Evolutionary conservation across 1,139 yeast genomes (phyloP).

Genomic region (Scheffersomyces parashehatae): DNA sequence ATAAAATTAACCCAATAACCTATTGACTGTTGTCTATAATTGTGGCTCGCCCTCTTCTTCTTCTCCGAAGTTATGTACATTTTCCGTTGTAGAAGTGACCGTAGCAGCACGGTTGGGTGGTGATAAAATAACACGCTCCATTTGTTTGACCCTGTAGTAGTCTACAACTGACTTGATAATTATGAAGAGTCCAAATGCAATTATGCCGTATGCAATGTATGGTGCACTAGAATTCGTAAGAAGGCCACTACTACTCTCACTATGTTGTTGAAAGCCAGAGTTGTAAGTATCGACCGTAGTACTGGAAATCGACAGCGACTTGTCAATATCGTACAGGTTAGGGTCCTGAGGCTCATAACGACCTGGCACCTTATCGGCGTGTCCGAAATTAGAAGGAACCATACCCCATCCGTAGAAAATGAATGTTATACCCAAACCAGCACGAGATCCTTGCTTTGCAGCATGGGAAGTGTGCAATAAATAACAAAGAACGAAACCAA

Average conservation of each 20-base stretch:
- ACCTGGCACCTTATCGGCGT: conserved; percentile 35
- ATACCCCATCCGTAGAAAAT: conserved; percentile 74
- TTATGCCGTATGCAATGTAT: conserved; percentile 55
- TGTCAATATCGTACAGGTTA: conserved; percentile 51
- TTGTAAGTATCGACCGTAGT: conserved; percentile 52
- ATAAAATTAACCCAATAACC: too few species aligned
- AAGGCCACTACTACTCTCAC: conserved; percentile 10
- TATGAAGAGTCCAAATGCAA: conserved; percentile 69
- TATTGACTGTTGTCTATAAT: too few species aligned
- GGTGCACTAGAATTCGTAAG: conserved; percentile 28
- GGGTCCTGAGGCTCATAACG: conserved; percentile 58
- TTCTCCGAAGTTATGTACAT: neutral
- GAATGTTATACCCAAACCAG: conserved; percentile 88
- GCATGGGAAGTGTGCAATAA: conserved; percentile 95
- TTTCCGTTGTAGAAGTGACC: conserved; percentile 1
- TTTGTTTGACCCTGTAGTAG: conserved; percentile 72
- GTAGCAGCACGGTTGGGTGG: conserved; percentile 29
- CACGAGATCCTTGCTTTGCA: conserved; percentile 92
- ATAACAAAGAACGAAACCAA: conserved; percentile 90
- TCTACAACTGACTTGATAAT: conserved; percentile 68
- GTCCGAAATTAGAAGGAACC: conserved; percentile 60
- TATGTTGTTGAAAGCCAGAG: conserved; percentile 27
- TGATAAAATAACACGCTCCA: conserved; percentile 64
- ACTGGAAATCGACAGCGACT: conserved; percentile 31
- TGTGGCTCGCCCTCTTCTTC: neutral